Conservation (phyloP, 192 early-diverging fungal genomes). For the Backusella psychrophila region DNA sequence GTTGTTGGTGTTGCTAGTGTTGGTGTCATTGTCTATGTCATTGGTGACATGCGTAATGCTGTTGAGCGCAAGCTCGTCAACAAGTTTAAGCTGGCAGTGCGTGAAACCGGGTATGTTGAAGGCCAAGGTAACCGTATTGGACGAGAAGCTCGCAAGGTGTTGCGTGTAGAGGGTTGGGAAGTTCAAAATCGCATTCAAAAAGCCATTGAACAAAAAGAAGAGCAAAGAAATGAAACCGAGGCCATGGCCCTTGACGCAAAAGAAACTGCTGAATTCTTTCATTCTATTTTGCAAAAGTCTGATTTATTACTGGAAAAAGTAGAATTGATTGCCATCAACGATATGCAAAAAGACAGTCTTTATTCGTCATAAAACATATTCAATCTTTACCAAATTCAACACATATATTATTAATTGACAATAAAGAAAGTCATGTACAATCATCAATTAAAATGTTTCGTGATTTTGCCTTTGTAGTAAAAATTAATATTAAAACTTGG, state of each 20-base stretch:
- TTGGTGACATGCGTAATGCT: conserved; percentile 66
- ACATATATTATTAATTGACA: neutral
- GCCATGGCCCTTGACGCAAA: conserved; percentile 28
- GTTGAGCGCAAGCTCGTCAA: conserved; percentile 68
- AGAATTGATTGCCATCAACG: neutral
- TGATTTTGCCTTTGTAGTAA: no score
- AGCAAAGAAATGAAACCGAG: conserved; percentile 57
- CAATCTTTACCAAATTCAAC: no score
- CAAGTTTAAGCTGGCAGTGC: conserved; percentile 50
- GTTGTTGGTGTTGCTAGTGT: conserved; percentile 55
- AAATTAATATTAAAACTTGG: no score
- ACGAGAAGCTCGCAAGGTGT: conserved; percentile 60
- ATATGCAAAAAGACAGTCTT: neutral
- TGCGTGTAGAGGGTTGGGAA: conserved; percentile 70
- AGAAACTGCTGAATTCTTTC: conserved; percentile 14
- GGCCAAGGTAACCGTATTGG: conserved; percentile 62
- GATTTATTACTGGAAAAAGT: conserved; percentile 16
- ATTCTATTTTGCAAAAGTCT: neutral
- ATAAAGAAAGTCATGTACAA: neutral
- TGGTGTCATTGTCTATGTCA: conserved; percentile 61
- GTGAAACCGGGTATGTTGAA: conserved; percentile 53
- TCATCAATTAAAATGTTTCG: no score
- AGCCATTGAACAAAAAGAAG: conserved; percentile 72
- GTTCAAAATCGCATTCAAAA: conserved; percentile 67
- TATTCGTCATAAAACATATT: no score